Evolutionary conservation across 352 stramenopile species (phyloP).

Genomic region (Pythium oligandrum): DNA sequence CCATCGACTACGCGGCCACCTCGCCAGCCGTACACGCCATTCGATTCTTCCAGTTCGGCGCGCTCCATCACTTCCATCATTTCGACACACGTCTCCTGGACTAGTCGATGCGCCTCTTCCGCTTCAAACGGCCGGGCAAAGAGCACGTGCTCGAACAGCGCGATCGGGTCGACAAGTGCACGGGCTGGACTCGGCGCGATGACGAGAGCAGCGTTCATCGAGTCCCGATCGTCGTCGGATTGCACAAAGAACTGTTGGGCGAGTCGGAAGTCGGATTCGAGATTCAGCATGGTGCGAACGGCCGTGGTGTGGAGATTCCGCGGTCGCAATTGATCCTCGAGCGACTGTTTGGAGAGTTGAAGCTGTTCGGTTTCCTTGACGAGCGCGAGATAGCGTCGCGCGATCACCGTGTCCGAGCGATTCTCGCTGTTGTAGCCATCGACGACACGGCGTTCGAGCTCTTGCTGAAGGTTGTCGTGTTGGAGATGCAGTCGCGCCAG

Average conservation of each 20-base stretch:
- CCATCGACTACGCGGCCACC: constrained; percentile 36
- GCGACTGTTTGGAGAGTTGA: constrained; percentile 11
- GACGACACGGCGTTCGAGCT: constrained; percentile 7
- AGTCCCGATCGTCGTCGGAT: not conserved
- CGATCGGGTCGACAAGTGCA: constrained; percentile 6
- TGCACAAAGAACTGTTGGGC: not conserved
- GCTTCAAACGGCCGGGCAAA: constrained; percentile 30
- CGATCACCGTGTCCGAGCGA: not conserved
- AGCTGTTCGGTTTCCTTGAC: constrained; percentile 38
- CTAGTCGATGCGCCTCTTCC: constrained; percentile 33
- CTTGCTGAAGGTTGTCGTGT: constrained; percentile 33
- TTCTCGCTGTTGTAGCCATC: not conserved
- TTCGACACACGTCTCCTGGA: constrained; percentile 49
- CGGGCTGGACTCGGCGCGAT: not conserved
- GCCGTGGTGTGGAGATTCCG: not conserved
- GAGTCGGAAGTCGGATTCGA: not conserved
- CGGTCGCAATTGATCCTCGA: constrained; percentile 11
- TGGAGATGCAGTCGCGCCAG: not conserved
- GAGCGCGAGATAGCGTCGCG: constrained; percentile 20
- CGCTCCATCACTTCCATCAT: constrained; percentile 46
- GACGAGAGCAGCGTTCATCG: not conserved
- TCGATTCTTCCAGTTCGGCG: constrained; percentile 27
- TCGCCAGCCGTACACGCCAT: constrained; percentile 50
- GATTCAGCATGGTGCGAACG: not conserved
- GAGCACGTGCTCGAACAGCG: constrained; percentile 54